Evolutionary conservation across 23 red algal genomes (phyloP).

Genomic region (Gracilaria vermiculophylla): DNA sequence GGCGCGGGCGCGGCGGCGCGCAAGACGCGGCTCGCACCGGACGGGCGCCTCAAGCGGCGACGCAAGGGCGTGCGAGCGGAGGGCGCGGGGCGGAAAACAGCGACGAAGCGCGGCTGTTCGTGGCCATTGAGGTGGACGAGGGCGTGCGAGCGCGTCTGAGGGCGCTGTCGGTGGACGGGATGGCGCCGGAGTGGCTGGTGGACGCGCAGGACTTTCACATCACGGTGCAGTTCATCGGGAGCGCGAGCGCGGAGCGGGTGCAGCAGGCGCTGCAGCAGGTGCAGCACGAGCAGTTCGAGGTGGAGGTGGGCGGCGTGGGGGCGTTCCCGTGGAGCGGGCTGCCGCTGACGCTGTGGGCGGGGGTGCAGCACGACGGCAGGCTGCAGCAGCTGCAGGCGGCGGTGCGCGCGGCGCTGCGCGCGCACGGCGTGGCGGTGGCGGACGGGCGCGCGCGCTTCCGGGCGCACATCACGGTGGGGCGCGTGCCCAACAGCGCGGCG

Average conservation of each 20-base stretch:
- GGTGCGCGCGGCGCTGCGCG: neutral
- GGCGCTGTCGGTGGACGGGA: neutral
- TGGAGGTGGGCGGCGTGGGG: neutral
- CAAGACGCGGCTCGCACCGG: too few species aligned
- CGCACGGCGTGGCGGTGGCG: neutral
- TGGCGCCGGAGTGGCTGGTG: neutral
- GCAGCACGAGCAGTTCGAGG: neutral
- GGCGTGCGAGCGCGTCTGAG: neutral
- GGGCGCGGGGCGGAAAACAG: too few species aligned
- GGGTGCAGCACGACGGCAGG: neutral
- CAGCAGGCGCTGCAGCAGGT: neutral
- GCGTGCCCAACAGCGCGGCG: neutral
- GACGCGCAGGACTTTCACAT: neutral
- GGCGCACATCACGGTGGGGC: neutral
- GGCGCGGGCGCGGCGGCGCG: too few species aligned
- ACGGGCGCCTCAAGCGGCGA: too few species aligned
- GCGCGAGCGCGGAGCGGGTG: neutral
- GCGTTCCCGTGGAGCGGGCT: neutral
- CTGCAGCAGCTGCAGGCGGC: neutral
- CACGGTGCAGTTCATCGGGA: neutral
- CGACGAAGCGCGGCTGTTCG: neutral
- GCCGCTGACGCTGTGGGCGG: conserved; percentile 8
- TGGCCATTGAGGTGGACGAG: neutral
- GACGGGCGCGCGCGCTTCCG: neutral
- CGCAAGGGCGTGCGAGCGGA: too few species aligned